Conservation (phyloP, 163 green algal species). For the Scenedesmus sp. region DNA sequence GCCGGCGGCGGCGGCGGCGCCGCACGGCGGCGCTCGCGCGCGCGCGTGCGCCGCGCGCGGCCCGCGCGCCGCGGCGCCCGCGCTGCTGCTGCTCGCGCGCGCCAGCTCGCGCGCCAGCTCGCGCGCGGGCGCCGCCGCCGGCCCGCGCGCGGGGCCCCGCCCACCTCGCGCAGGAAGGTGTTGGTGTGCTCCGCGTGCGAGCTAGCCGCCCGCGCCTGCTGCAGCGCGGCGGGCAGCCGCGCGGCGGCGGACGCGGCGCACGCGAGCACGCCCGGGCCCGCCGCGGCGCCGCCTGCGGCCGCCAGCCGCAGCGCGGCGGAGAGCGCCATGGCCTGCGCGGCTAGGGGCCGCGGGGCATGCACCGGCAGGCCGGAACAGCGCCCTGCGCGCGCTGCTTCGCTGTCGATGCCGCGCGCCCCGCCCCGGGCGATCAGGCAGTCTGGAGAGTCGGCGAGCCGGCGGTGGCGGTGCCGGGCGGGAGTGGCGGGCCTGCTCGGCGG, state of each 20-base stretch:
- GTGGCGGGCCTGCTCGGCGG: no score
- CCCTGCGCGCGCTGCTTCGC: neutral
- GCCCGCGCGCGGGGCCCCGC: neutral
- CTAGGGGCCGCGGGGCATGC: constrained; percentile 6
- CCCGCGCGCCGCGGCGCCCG: neutral
- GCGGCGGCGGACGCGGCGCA: no score
- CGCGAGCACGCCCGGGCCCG: no score
- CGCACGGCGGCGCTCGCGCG: no score
- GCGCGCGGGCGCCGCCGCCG: neutral
- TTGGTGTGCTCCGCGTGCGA: constrained; percentile 88
- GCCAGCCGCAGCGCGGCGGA: neutral
- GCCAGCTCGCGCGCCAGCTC: neutral
- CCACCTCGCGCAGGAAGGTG: constrained; percentile 80
- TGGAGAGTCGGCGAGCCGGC: no score
- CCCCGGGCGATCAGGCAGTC: no score
- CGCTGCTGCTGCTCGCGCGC: neutral
- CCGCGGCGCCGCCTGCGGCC: no score
- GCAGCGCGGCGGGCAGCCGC: constrained; percentile 26
- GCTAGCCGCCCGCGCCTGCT: constrained; percentile 33
- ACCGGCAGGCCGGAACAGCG: neutral
- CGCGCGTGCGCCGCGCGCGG: no score
- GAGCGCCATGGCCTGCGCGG: neutral
- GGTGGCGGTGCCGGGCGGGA: no score
- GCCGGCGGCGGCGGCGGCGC: no score
- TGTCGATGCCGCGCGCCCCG: neutral